Base-by-base conservation (phyloP, 2,329 filamentous ascomycete species). In the Fusarium longipes region DNA sequence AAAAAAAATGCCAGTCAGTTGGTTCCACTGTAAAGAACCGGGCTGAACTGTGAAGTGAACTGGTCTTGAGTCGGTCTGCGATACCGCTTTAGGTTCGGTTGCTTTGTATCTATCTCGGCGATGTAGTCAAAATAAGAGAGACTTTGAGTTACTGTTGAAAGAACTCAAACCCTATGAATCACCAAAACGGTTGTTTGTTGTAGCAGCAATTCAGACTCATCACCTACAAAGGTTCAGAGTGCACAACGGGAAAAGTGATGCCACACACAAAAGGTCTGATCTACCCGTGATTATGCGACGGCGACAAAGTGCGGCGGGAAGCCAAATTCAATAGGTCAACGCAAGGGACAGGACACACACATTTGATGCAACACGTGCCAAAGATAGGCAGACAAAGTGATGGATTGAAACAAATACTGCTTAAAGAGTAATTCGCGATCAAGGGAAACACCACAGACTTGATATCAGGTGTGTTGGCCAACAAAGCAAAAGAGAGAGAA, bases 1-100 rank as follows among this genome's bases (percentile, higher is more conserved):
- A 54, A 64, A 61, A 36, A 67, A 67, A 68, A 68, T 50, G 44
- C 65, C 65, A 56, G 57, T 63, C 49, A 49, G 43, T 6, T 6
- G 3, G 24, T 10, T 43, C 40, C 54, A 68, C 64, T 67, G 40
- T 50, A 50, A 48, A 33, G 36, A 22, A 22, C n/a, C 22, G 30
- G 29, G 22, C 29, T 42, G 35, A 18, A 27, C 35, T 42, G 27
- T 50, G 36, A 38, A 17, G 5, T 12, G 9, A 42, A 24, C 29
- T 20, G 44, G 18, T 38, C 40, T 53, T 22, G 10, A 22, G 32
- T 48, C 52, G 54, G 60, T 57, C 35, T 50, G 60, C 33, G 57
- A 51, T 27, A 36, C 9, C 44, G 44, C 30, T 27, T 27, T 15
- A 17, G 11, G 8, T 33, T 17, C 7, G 17, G 30, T 33, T 33